Evolutionary conservation across 805 yeast genomes (phyloP).

Genomic region (Kodamaea lidongshanica): DNA sequence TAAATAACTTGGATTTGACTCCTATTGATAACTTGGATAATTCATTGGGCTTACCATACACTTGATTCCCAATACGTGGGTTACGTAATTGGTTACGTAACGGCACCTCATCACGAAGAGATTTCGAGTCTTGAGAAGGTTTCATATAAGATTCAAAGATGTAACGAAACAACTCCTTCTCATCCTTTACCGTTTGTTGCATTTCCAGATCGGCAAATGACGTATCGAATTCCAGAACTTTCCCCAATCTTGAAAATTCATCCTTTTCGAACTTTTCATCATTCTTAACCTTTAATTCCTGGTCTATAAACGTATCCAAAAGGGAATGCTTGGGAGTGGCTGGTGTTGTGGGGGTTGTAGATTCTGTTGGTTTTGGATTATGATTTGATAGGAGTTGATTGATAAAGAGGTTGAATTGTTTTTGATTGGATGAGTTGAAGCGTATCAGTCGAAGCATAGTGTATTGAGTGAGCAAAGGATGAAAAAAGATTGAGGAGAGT

Average conservation of each 20-base stretch:
- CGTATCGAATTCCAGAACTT: constrained; percentile 2
- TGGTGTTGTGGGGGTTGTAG: not conserved
- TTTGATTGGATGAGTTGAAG: no score
- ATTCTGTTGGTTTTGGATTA: no score
- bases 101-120: constrained; percentile 9
- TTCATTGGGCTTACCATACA: no score
- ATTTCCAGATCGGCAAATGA: constrained; percentile 10
- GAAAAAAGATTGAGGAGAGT: no score
- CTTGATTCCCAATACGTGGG: constrained; percentile 6
- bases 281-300: constrained; percentile 7
- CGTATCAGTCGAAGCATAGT: no score
- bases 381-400: no score
- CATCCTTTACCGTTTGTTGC: constrained; percentile 16
- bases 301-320: constrained; percentile 10
- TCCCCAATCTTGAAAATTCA: constrained; percentile 5
- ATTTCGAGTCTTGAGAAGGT: constrained; percentile 9
- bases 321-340: constrained; percentile 8
- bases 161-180: constrained; percentile 19
- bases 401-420: no score
- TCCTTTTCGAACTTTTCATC: constrained; percentile 4
- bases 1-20: constrained; percentile 14
- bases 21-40: constrained; percentile 9
- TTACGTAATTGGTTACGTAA: constrained; percentile 3
- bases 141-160: constrained; percentile 21
- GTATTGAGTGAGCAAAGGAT: no score